phyloP scores from a whole-genome alignment of 2,329 filamentous ascomycete genomes.

The Venturia pyrina region DNA sequence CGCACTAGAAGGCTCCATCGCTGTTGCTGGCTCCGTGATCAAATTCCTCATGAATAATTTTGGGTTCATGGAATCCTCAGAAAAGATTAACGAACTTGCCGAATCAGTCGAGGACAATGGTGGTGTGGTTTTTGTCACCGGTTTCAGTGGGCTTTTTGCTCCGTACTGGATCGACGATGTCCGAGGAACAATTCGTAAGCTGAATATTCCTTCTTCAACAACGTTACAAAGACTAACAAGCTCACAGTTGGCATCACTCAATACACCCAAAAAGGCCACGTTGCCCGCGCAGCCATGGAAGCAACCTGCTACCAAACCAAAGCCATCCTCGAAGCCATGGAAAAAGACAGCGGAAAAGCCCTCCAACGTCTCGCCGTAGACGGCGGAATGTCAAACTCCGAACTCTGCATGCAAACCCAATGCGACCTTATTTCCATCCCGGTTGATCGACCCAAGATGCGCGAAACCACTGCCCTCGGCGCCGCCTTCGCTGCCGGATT shows the following conservation, averaged over 20 bases:
- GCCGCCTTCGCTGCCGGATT: constrained; percentile 87
- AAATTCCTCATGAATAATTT: constrained; percentile 59
- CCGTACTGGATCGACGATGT: constrained; percentile 95
- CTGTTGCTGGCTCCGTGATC: constrained; percentile 70
- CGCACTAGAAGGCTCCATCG: constrained; percentile 74
- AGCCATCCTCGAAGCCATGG: constrained; percentile 87
- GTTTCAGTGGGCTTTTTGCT: constrained; percentile 82
- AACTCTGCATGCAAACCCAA: constrained; percentile 87
- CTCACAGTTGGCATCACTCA: constrained; percentile 65
- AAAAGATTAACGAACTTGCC: constrained; percentile 56
- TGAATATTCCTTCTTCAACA: background rate
- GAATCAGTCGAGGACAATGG: constrained; percentile 63
- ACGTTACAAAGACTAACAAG: background rate
- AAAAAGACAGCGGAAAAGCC: constrained; percentile 68
- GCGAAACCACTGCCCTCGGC: constrained; percentile 80
- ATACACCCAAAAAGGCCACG: constrained; percentile 78
- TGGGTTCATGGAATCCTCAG: constrained; percentile 50
- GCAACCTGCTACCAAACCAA: constrained; percentile 89
- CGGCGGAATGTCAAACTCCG: constrained; percentile 80
- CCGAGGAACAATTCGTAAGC: constrained; percentile 58
- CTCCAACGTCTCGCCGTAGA: constrained; percentile 72
- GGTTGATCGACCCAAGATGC: constrained; percentile 77
- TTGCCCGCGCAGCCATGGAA: constrained; percentile 81
- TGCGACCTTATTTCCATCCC: constrained; percentile 77
- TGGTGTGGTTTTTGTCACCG: constrained; percentile 76